Base-by-base conservation (phyloP, 208 protist species). In the Acanthamoeba lenticulata region DNA sequence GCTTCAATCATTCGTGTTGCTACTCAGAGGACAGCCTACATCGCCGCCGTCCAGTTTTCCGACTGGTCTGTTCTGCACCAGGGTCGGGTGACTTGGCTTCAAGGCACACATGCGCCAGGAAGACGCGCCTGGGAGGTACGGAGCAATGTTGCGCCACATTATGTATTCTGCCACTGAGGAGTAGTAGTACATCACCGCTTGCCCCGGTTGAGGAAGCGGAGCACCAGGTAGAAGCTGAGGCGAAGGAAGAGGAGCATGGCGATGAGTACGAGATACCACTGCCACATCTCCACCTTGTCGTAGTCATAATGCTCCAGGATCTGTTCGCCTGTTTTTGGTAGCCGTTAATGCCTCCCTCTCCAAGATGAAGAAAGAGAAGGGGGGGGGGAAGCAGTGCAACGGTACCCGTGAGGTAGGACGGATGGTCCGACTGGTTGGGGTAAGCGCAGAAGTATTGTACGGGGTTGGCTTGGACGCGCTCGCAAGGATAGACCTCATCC, bases 231-330 rank as follows among this genome's bases (percentile, higher is more conserved):
- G 49, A 89, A 89, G 79, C 27, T 24, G 29, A 89, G 42, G 19
- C 79, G 42, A 32, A 65, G 24, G 79, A 89, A 89, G 79, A 89
- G 79, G 79, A 89, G 15, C 79, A 89, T 89, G 79, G 45, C 79
- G 19, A 89, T 38, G 45, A 89, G 79, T 4, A 89, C 79, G 1
- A 89, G 32, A n/a, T 89, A 89, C 79, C 79, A 89, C 42, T 19
- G 27, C 79, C 79, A 89, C 32, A 89, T 15, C 79, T 45, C 36
- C 24, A 89, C 45, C 1, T 36, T n/a, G 21, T 89, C 79, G 79
- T 89, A 89, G 17, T 62, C 79, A 44, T 89, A 89, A 29, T 89
- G 11, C 3, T 6, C 49, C 79, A 89, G 79, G 47, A 89, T 89
- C 13, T 89, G 45, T 44, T 89, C 79, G 13, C 79, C 77, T 74